phyloP scores from a whole-genome alignment of 2,329 filamentous ascomycete species.

The Stagonosporopsis vannaccii region DNA sequence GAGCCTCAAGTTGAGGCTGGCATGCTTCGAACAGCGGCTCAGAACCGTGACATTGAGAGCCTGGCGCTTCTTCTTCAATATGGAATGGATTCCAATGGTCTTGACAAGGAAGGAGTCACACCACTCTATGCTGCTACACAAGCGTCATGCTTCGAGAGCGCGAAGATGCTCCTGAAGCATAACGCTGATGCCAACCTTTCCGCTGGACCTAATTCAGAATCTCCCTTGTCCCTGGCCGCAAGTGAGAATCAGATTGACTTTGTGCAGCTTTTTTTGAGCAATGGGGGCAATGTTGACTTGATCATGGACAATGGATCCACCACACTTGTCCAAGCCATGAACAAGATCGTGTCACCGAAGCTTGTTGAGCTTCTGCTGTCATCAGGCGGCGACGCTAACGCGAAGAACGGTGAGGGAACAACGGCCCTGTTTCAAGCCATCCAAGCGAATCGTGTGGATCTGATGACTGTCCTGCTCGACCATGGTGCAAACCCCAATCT shows the following conservation, averaged over 20 bases:
- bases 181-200: slow-evolving; percentile 35
- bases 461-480: slow-evolving; percentile 63
- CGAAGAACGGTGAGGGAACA: slow-evolving; percentile 67
- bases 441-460: slow-evolving; percentile 62
- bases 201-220: slow-evolving; percentile 58
- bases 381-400: slow-evolving; percentile 66
- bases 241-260: slow-evolving; percentile 63
- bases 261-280: slow-evolving; percentile 66
- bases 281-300: slow-evolving; percentile 66
- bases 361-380: slow-evolving; percentile 67
- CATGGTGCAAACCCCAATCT: slow-evolving; percentile 72
- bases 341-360: slow-evolving; percentile 62
- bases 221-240: slow-evolving; percentile 62
- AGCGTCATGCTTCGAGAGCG: slow-evolving; percentile 49
- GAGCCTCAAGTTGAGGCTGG: slow-evolving; percentile 40
- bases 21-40: slow-evolving; percentile 41
- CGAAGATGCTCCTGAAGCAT: slow-evolving; percentile 51
- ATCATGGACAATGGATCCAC: slow-evolving; percentile 66
- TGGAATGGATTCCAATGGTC: slow-evolving; percentile 41
- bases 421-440: slow-evolving; percentile 71
- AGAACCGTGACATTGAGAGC: slow-evolving; percentile 42
- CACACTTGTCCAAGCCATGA: slow-evolving; percentile 66
- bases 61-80: slow-evolving; percentile 38
- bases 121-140: slow-evolving; percentile 40
- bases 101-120: slow-evolving; percentile 40